Base-by-base conservation (phyloP, 768 basidiomycete genomes). In the Pholiota molesta region DNA sequence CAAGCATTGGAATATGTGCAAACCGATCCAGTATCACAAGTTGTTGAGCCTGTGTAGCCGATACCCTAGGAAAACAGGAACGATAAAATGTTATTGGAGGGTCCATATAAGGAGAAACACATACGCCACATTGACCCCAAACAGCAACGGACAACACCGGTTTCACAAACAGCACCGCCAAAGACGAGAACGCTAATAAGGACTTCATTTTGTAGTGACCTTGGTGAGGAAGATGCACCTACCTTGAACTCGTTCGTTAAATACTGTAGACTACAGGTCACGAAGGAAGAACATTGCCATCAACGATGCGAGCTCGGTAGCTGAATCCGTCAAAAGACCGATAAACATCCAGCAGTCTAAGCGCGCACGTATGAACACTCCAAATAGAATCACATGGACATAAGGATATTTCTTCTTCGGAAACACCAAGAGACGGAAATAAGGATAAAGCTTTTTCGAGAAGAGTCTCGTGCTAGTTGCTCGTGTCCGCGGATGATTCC, bases 121-220 rank as follows among this genome's bases (percentile, higher is more conserved):
- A n/a, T 68, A 79, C 79, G 37, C 82, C 83, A 70, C 83, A 86
- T 70, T 86, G 83, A 5, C 83, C 83, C 70, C 74, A 86, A 60
- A 81, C 77, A 31, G 79, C 65, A 42, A 81, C 78, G 7, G 74
- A 71, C 9, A 69, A 61, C 56, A 68, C 76, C 8, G 72, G 70
- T 19, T 67, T 66, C 55, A 68, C 68, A 31, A 74, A 69, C 31
- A 78, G 60, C 44, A 77, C 58, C 19, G 77, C 74, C 53, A 79
- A 60, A 57, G 75, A 69, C 17, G 76, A 69, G 49, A 78, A 60
- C 29, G 62, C 68, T 19, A 73, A 65, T 60, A 78, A 57, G 7
- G 71, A 68, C 53, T 70, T 73, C 74, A 77, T 77, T 65, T 69
- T 65, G 13, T 47, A 47, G 57, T 26, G 35, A 26, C 47, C 47